Evolutionary conservation across 2,329 filamentous ascomycete genomes (phyloP).

Genomic region (Neopestalotiopsis clavispora): DNA sequence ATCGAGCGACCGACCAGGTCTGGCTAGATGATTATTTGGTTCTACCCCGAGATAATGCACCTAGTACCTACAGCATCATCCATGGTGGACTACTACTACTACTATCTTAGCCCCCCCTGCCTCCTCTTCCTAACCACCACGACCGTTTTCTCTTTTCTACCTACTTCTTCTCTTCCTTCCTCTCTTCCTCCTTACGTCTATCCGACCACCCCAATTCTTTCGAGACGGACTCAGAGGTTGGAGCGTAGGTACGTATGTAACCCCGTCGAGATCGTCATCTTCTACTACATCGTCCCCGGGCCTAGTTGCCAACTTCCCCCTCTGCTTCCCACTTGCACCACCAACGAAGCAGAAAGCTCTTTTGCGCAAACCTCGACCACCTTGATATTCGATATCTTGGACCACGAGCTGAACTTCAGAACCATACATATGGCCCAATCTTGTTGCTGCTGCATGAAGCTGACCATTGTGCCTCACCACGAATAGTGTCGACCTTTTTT

Average conservation of each 20-base stretch:
- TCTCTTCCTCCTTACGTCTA: conserved; percentile 39
- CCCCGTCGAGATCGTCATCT: conserved; percentile 24
- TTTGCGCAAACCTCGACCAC: conserved; percentile 28
- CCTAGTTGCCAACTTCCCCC: background rate
- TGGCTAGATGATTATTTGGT: conserved; percentile 5
- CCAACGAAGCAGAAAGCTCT: conserved; percentile 2
- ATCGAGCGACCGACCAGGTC: too few species aligned
- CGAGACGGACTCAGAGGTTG: conserved; percentile 32
- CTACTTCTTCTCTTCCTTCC: conserved; percentile 38
- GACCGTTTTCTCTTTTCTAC: conserved; percentile 30
- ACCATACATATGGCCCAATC: background rate
- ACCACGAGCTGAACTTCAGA: too few species aligned
- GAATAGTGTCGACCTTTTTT: too few species aligned
- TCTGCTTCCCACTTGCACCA: background rate
- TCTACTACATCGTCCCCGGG: conserved; percentile 15
- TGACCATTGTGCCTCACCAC: background rate
- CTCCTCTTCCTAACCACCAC: conserved; percentile 29
- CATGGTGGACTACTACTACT: conserved; percentile 20
- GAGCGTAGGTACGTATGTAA: conserved; percentile 39
- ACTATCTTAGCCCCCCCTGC: conserved; percentile 20
- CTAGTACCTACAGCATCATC: background rate
- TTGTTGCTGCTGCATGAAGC: too few species aligned
- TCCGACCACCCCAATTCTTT: conserved; percentile 41
- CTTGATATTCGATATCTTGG: too few species aligned
- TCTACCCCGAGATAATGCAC: conserved; percentile 13